Conservation (phyloP, 768 basidiomycete species). For the Peribolospora baueri region DNA sequence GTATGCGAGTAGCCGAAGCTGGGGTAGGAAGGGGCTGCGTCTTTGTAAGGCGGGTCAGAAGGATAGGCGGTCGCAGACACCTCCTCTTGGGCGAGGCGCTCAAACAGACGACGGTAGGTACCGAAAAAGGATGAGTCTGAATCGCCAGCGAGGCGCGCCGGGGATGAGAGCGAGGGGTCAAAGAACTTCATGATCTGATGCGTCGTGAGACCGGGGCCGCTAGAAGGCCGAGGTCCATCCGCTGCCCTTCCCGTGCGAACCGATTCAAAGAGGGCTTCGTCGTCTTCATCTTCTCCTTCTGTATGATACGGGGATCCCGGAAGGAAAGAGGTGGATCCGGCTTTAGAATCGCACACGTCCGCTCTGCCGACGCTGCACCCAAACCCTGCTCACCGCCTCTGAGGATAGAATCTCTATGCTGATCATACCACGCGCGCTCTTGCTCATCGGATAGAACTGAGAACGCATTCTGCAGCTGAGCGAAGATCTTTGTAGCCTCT, state of each 20-base stretch:
- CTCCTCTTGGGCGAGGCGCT: constrained; percentile 13
- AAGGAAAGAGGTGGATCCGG: constrained; percentile 26
- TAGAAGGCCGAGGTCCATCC: constrained; percentile 23
- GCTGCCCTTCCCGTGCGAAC: constrained; percentile 41
- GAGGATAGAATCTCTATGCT: constrained; percentile 26
- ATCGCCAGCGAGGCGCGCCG: no score
- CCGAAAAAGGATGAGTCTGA: no score
- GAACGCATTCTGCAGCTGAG: constrained; percentile 77
- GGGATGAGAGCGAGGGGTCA: constrained; percentile 22
- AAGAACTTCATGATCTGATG: constrained; percentile 68
- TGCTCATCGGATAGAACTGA: constrained; percentile 91
- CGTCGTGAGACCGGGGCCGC: constrained; percentile 51
- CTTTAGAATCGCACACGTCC: neutral
- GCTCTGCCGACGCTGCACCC: neutral
- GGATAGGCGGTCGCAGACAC: constrained; percentile 30
- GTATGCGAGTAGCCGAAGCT: constrained; percentile 59
- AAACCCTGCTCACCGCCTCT: constrained; percentile 1
- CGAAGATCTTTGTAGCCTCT: constrained; percentile 65
- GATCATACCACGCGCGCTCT: constrained; percentile 98
- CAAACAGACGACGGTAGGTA: no score
- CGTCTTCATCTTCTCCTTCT: constrained; percentile 25
- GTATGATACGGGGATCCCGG: neutral
- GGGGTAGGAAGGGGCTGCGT: constrained; percentile 33
- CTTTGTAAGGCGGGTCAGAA: constrained; percentile 39
- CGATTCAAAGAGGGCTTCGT: constrained; percentile 60